Evolutionary conservation across 2,329 filamentous ascomycete species (phyloP), one percentile per base, ranked within the genome.

Genomic region (Fusarium brachygibbosum): DNA sequence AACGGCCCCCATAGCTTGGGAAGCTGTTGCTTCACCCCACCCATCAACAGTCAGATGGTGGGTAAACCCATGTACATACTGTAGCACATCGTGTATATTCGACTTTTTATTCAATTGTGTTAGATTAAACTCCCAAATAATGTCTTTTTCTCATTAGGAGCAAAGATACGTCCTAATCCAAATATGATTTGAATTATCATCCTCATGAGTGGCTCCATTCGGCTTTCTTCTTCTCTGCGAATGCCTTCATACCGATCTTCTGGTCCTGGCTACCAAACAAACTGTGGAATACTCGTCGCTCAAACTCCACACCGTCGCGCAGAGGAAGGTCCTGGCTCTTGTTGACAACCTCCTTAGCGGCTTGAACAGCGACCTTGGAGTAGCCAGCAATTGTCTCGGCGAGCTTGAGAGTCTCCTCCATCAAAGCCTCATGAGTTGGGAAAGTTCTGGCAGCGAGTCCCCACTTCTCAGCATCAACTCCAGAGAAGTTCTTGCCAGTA

Each of bases 311-410:
- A 16, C 96, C 96, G 76, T 98, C 96, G 73, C 92, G 85, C 63
- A 99, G 83, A 5, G 91, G 86, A 72, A 97, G 82, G 75, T 99
- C 96, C 85, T 98, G 94, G 80, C 94, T 97, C 90, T 98, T 98
- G 80, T 98, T 97, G 58, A 99, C 95, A n/a, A 96, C 95, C 85
- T 99, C 96, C 86, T 99, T 99, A 59, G 88, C 91, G 13, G 92
- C 96, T 82, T 93, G 90, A 61, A 97, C 89, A 2, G 95, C 92
- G n/a, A 99, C 91, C 77, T 87, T 89, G 53, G 92, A 94, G 81
- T 96, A 93, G 1, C 91, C 83, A 0, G 96, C 94, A 82, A 99
- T 98, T 53, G 89, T 94, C 84, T 92, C 93, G 4, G 96, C 96
- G 19, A 93, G 95, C 77, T 90, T 88, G 64, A 97, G 79, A 4